Evolutionary conservation across 768 basidiomycete genomes (phyloP).

Genomic region (Hemileccinum rubropunctum): DNA sequence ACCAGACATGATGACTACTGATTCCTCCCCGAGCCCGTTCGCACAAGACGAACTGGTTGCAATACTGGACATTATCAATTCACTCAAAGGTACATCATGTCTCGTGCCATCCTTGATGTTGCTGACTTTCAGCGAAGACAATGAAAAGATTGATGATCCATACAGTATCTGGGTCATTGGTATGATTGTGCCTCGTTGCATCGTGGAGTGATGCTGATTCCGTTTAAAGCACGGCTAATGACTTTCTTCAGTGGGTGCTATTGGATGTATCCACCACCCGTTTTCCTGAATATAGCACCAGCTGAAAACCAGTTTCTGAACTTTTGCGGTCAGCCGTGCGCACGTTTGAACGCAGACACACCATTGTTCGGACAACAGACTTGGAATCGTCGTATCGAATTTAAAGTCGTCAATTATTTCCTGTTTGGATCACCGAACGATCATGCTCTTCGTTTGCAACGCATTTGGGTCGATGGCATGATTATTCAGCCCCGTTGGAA

Average conservation of each 20-base stretch:
- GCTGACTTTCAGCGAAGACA: conserved; percentile 3
- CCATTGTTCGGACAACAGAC: conserved; percentile 6
- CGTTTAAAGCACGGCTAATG: conserved; percentile 11
- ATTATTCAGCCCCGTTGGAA: conserved; percentile 13
- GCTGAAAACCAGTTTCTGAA: conserved; percentile 15
- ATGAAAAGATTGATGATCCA: neutral
- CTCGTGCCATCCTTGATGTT: neutral
- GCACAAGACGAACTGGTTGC: conserved; percentile 10
- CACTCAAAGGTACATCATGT: conserved; percentile 5
- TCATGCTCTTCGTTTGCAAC: conserved; percentile 13
- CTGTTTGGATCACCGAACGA: conserved; percentile 5
- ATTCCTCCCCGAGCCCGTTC: conserved; percentile 18
- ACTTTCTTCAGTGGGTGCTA: conserved; percentile 8
- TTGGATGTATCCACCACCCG: neutral
- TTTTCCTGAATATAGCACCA: neutral
- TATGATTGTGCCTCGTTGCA: neutral
- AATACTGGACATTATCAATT: conserved; percentile 13
- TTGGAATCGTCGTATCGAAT: neutral
- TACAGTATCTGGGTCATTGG: conserved; percentile 14
- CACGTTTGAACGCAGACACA: conserved; percentile 10
- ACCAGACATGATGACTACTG: conserved; percentile 14
- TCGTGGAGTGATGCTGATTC: neutral
- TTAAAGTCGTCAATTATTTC: neutral
- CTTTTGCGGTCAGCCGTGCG: conserved; percentile 10
- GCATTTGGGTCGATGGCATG: conserved; percentile 9